Evolutionary conservation across 108 stramenopile species (phyloP), one percentile per base, ranked within the genome.

Genomic region (Aurantiochytrium sp.): DNA sequence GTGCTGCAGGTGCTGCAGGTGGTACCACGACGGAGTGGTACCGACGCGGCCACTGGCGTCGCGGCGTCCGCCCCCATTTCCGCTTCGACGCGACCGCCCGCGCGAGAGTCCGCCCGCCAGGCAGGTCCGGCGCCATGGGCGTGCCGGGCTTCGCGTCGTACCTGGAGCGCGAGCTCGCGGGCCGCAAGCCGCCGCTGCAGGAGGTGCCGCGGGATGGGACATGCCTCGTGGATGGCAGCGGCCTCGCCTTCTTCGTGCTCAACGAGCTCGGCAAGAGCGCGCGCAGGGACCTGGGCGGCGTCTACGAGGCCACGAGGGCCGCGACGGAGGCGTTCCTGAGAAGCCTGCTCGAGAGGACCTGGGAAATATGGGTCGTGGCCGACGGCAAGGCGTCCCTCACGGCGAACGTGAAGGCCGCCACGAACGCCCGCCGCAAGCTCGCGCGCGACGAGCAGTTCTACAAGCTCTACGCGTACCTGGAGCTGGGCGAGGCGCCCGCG

Each of bases 201-300:
- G 12, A 30, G 32, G 15, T 65, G 59, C 59, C 59, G 6, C 27
- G 27, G 27, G 59, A 34, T 30, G 73, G 73, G 42, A 12, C 39
- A 81, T 48, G 39, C 3, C 30, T 81, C 73, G 45, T 81, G 39
- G 73, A 81, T 81, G 73, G 73, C 19, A 81, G 73, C 24, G 39
- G 42, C 21, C 45, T 41, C 21, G 73, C 45, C 27, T 81, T 81
- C 45, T 17, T 12, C 73, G 8, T 81, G 21, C 42, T 48, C 24
- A 48, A 81, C 21, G 12, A 10, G 15, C 73, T 81, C 12, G 73
- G 73, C 39, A 81, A 48, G 42, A 30, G 32, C 39, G 42, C 45
- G 6, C 73, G 12, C 39, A 6, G 42, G 6, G 73, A 81, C 19
- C 45, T n/a, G 6, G 73, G 36, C n/a, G 73, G 73, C 24, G 45